Conservation (phyloP, 2,329 filamentous ascomycete genomes). For the Hymenoscyphus fructigenus region DNA sequence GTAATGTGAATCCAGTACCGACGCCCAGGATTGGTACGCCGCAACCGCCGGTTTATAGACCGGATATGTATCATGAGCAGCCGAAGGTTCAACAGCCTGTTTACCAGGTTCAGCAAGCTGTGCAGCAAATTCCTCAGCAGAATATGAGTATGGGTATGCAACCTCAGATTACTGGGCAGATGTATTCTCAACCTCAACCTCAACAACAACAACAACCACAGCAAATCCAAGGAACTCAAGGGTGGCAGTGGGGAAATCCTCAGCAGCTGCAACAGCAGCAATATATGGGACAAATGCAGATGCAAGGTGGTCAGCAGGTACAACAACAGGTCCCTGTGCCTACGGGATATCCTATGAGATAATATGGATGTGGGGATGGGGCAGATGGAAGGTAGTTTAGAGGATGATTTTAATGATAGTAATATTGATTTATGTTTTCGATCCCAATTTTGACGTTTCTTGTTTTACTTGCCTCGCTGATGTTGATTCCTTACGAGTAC, state of each 20-base stretch:
- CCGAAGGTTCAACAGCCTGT: not conserved
- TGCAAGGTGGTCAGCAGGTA: slow-evolving; percentile 14
- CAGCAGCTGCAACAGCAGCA: not conserved
- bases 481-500: no score
- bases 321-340: not conserved
- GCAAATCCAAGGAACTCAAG: not conserved
- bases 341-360: not conserved
- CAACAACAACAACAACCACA: slow-evolving; percentile 1
- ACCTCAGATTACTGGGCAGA: not conserved
- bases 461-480: no score
- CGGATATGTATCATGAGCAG: not conserved
- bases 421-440: no score
- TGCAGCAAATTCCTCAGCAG: not conserved
- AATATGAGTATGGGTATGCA: not conserved
- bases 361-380: not conserved
- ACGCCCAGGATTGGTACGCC: not conserved
- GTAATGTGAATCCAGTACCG: not conserved
- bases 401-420: no score
- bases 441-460: no score
- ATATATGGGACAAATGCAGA: not conserved
- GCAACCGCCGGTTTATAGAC: not conserved
- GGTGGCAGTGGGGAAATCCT: not conserved
- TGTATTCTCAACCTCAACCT: not conserved
- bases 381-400: no score
- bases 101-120: not conserved